These are phyloP conservation scores for Cicer cuneatum DNA, from an alignment of 306 rosid genomes.

Conservation along the genomic window DNA sequence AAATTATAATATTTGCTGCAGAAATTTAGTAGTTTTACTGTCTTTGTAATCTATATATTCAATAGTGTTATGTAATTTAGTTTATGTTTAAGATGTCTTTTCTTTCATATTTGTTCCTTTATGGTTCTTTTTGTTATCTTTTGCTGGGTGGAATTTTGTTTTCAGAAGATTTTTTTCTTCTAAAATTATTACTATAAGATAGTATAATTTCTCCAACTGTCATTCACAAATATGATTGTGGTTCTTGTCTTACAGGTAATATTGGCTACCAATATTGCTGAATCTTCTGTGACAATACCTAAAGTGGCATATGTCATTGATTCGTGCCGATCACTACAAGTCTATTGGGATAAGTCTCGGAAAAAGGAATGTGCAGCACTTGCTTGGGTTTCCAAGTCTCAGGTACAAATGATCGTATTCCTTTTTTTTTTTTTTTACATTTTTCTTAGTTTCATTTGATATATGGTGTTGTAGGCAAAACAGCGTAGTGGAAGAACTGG, in stretches of 20 bases:
- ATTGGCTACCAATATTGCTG: constrained; percentile 92
- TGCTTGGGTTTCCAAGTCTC: constrained; percentile 92
- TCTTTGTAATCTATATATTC: constrained; percentile 22
- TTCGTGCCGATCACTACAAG: constrained; percentile 89
- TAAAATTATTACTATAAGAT: background rate
- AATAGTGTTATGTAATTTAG: constrained; percentile 15
- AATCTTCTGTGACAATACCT: constrained; percentile 95
- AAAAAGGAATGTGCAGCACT: constrained; percentile 68
- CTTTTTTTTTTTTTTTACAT: background rate
- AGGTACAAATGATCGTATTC: constrained; percentile 59
- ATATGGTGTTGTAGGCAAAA: constrained; percentile 64
- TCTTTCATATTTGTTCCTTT: constrained; percentile 29
- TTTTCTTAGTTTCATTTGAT: constrained; percentile 37
- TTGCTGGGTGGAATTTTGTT: background rate
- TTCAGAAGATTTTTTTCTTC: constrained; percentile 2
- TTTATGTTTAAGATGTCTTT: constrained; percentile 21
- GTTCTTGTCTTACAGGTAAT: constrained; percentile 63
- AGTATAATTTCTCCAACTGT: background rate
- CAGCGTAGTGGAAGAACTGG: constrained; percentile 96
- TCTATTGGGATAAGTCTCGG: constrained; percentile 64
- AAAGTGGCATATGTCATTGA: constrained; percentile 90
- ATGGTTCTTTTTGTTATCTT: constrained; percentile 17
- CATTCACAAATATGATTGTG: constrained; percentile 28
- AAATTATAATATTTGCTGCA: constrained; percentile 25
- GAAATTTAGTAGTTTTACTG: background rate